These are phyloP conservation scores for Colletotrichum horii DNA, from an alignment of 2,329 filamentous ascomycete genomes.

Conservation along the genomic window DNA sequence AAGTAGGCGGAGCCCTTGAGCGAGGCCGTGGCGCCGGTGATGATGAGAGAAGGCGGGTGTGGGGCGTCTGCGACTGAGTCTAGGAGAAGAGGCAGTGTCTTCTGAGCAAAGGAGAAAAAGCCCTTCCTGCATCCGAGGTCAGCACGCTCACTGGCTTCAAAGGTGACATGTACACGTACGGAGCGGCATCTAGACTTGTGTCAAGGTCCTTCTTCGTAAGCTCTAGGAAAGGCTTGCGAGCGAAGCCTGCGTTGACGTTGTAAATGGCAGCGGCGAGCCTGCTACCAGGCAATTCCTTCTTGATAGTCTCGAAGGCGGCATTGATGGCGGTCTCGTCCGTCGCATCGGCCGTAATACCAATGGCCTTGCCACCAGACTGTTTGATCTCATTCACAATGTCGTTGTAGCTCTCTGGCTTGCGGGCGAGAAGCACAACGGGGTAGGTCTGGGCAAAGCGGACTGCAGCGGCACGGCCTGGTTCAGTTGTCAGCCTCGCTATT, in stretches of 20 bases:
- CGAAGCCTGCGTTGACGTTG: constrained; percentile 65
- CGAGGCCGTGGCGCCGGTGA: constrained; percentile 86
- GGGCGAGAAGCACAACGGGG: constrained; percentile 76
- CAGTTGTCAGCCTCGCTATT: constrained; percentile 59
- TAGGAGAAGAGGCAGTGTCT: constrained; percentile 72
- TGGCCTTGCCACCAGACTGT: constrained; percentile 67
- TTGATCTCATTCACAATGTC: constrained; percentile 74
- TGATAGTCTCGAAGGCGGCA: constrained; percentile 67
- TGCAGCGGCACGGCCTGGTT: constrained; percentile 51
- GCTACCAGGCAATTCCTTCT: constrained; percentile 59
- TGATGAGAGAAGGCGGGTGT: constrained; percentile 79
- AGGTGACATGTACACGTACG: constrained; percentile 43
- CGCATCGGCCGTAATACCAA: constrained; percentile 73
- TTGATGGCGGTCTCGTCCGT: constrained; percentile 41
- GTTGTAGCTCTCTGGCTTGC: constrained; percentile 68
- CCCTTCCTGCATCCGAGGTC: constrained; percentile 50
- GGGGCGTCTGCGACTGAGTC: constrained; percentile 58
- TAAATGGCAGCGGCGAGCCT: constrained; percentile 71
- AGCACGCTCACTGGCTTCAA: not conserved
- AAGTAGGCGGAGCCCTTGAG: constrained; percentile 74
- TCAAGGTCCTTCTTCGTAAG: constrained; percentile 55
- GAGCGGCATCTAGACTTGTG: constrained; percentile 47
- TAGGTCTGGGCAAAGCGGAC: constrained; percentile 68
- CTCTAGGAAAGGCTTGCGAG: constrained; percentile 64
- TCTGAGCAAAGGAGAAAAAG: constrained; percentile 78